These are phyloP conservation scores for Hanseniaspora taiwanica DNA, from an alignment of 805 yeast species.

Conservation along the genomic window DNA sequence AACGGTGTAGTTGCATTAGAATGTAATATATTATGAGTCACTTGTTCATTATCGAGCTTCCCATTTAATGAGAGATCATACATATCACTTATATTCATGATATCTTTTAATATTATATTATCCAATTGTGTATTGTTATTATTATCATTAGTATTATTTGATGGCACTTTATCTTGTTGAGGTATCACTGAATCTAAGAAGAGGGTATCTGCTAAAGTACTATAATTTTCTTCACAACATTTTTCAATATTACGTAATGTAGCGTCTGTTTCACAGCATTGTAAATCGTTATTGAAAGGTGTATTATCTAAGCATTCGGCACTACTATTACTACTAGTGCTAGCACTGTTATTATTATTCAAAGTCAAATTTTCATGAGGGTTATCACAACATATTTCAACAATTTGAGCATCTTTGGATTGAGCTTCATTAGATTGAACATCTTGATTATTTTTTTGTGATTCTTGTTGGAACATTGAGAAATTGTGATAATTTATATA, in stretches of 20 bases:
- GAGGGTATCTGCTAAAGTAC: too few relatives aligned
- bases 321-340: too few relatives aligned
- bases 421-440: background rate
- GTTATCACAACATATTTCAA: constrained; percentile 31
- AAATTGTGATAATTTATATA: constrained; percentile 20
- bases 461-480: constrained; percentile 13
- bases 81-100: constrained; percentile 21
- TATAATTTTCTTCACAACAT: too few relatives aligned
- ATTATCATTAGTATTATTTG: too few relatives aligned
- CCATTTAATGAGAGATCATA: constrained; percentile 22
- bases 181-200: too few relatives aligned
- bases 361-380: constrained; percentile 12
- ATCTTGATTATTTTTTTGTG: constrained; percentile 15
- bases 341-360: too few relatives aligned
- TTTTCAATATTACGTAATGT: too few relatives aligned
- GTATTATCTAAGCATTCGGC: too few relatives aligned
- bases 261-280: background rate
- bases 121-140: too few relatives aligned
- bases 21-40: constrained; percentile 5
- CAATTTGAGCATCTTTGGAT: constrained; percentile 19
- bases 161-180: too few relatives aligned
- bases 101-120: constrained; percentile 13
- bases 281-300: background rate
- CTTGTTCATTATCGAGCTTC: constrained; percentile 8
- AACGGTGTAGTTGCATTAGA: too few relatives aligned